A percentile compares a stretch with the other conserved stretches of the same genome.
Conservation (phyloP, 176 grass and related monocot genomes). For the Lolium multiflorum region DNA sequence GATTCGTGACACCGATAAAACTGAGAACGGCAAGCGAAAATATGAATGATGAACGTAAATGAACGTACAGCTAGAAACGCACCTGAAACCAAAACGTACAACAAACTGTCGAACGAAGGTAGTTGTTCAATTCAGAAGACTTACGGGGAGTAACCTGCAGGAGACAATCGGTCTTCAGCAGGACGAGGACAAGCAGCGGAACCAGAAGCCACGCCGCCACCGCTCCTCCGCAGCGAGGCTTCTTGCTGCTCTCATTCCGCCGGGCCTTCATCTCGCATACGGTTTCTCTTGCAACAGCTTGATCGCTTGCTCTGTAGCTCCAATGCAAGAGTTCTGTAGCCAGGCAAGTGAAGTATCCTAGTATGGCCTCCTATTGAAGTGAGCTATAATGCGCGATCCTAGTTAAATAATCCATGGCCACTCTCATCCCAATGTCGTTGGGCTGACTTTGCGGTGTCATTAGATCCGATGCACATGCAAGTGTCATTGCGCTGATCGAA, state of each 20-base stretch:
- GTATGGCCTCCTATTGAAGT: not conserved
- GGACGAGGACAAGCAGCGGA: conserved; percentile 32
- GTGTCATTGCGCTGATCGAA: not conserved
- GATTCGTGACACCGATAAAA: not conserved
- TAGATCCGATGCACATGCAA: conserved; percentile 37
- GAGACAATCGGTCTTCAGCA: conserved; percentile 41
- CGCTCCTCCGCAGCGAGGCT: not conserved
- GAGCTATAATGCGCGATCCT: not conserved
- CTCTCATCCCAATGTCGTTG: not conserved
- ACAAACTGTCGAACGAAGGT: too few species aligned
- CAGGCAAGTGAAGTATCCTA: not conserved
- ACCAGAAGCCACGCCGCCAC: conserved; percentile 33
- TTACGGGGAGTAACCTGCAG: conserved; percentile 13
- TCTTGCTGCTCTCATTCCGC: not conserved
- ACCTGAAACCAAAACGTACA: not conserved
- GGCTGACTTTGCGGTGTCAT: conserved; percentile 37
- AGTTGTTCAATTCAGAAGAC: not conserved
- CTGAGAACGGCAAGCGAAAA: not conserved
- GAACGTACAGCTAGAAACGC: not conserved
- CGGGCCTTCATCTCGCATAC: conserved; percentile 30
- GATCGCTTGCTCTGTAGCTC: not conserved
- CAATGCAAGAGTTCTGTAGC: not conserved
- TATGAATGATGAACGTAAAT: not conserved
- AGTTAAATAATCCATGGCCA: not conserved
- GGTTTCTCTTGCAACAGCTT: not conserved